Evolutionary conservation across 2,329 filamentous ascomycete genomes (phyloP), one percentile per base, ranked within the genome.

Genomic region (Aspergillus aculeatinus): DNA sequence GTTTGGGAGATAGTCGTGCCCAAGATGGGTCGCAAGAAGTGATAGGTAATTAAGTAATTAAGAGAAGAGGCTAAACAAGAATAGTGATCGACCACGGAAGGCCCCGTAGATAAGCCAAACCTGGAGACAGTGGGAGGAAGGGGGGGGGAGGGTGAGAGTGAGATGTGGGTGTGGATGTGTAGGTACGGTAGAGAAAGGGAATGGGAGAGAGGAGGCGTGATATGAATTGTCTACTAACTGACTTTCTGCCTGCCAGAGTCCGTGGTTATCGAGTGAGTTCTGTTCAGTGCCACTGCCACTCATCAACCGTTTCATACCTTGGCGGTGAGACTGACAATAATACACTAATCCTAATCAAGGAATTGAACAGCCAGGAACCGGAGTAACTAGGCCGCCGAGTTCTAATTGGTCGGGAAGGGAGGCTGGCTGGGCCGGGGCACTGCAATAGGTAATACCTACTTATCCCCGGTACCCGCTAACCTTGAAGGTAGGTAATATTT

Each of bases 301-400:
- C 48, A 27, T 31, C 29, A 29, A 35, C n/a, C 29, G 21, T 47
- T 54, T 16, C 16, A 29, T 39, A 16, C 29, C 23, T 29, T 60
- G 48, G 55, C 60, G 60, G 60, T 62, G 51, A 58, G 57, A 27
- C 27, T 29, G 27, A 7, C 51, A 33, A 52, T 23, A 19, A 23
- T 25, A 16, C 56, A 33, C 61, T 63, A 63, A 44, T 5, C 61
- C 50, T 9, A 14, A 57, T 57, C 10, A 10, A 59, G 48, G 10
- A n/a, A 19, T 11, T 29, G 25, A 52, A 48, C 49, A 52, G 54
- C 53, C 58, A 58, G 31, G 55, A 23, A 33, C 44, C 39, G 44
- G 49, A 54, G 55, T 48, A 60, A 58, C 35, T 51, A 61, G 57
- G 59, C 39, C 59, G 49, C 63, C 59, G 47, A 23, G 53, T 65